Evolutionary conservation across 768 basidiomycete genomes (phyloP), one percentile per base, ranked within the genome.

Genomic region (Xerocomellus intermedius): DNA sequence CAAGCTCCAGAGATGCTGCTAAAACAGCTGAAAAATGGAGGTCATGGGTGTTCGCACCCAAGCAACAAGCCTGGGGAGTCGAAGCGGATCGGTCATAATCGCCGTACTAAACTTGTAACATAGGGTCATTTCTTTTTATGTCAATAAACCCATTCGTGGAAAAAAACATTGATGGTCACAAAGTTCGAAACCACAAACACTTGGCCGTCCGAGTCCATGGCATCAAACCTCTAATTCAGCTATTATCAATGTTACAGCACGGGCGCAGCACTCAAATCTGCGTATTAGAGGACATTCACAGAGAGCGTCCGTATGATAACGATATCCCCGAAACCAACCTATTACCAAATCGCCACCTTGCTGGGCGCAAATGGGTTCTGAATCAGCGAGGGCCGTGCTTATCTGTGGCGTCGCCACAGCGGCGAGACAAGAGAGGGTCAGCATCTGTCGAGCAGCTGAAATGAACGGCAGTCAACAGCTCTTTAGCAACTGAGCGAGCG

Each of bases 121-220:
- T 65, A 66, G 61, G 63, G 52, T 60, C 55, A 13, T 56, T 63
- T 48, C 63, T 55, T 35, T 48, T 57, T 57, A 55, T 54, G 55
- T 61, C 45, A 16, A 46, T 36, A 17, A 6, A n/a, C 24, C 48
- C 43, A n/a, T 24, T 19, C 37, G 22, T 35, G 44, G 42, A 22
- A 46, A 54, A 54, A 38, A 43, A 44, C 16, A 12, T 33, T 36
- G 39, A 24, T 19, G 12, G 17, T 30, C 30, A 5, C 39, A 36
- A 17, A 21, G 52, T 28, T 24, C 45, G 14, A 14, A 8, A 32
- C 44, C n/a, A 6, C 24, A 22, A 42, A 24, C 8, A 42, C 2
- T 10, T n/a, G 22, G 37, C 17, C 1, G 16, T 46, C 32, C 19
- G n/a, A n/a, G n/a, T n/a, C n/a, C n/a, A n/a, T n/a, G n/a, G n/a